phyloP scores from a whole-genome alignment of 2,329 filamentous ascomycete species.

The Ophiobolus disseminans region DNA sequence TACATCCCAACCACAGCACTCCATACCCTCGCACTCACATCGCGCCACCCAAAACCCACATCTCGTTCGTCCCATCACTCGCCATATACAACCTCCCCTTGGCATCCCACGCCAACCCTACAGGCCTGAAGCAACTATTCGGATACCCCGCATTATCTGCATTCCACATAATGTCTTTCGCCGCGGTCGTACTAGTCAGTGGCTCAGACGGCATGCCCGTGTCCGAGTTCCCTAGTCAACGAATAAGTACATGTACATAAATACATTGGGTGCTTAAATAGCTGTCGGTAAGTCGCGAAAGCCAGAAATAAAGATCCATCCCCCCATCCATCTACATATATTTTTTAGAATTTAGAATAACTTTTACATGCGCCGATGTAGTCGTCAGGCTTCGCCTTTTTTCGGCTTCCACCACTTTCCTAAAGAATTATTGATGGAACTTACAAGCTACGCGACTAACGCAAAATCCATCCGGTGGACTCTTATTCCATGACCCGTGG shows the following conservation, averaged over 20 bases:
- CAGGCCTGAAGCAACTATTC: slow-evolving; percentile 25
- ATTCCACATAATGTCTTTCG: slow-evolving; percentile 28
- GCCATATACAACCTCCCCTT: slow-evolving; percentile 29
- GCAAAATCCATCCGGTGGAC: slow-evolving; percentile 27
- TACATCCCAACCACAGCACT: too few relatives aligned
- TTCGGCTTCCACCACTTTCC: not conserved
- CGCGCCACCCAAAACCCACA: slow-evolving; percentile 25
- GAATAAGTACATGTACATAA: too few relatives aligned
- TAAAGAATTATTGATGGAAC: not conserved
- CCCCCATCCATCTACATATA: not conserved
- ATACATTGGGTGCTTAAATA: too few relatives aligned
- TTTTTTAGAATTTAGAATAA: not conserved
- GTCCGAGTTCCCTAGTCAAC: too few relatives aligned
- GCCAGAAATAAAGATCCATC: not conserved
- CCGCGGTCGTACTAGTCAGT: slow-evolving; percentile 22
- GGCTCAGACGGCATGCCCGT: too few relatives aligned
- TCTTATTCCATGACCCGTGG: slow-evolving; percentile 66
- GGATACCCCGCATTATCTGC: slow-evolving; percentile 21
- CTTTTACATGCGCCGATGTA: not conserved
- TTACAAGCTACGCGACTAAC: slow-evolving; percentile 19
- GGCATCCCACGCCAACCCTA: slow-evolving; percentile 21
- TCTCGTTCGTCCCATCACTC: slow-evolving; percentile 27
- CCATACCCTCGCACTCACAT: not conserved
- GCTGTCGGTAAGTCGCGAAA: not conserved
- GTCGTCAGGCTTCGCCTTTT: too few relatives aligned